Percentiles rank a stretch among this genome's conserved stretches.
Evolutionary conservation across 352 stramenopile species (phyloP).

Genomic region (Phytopythium vexans): DNA sequence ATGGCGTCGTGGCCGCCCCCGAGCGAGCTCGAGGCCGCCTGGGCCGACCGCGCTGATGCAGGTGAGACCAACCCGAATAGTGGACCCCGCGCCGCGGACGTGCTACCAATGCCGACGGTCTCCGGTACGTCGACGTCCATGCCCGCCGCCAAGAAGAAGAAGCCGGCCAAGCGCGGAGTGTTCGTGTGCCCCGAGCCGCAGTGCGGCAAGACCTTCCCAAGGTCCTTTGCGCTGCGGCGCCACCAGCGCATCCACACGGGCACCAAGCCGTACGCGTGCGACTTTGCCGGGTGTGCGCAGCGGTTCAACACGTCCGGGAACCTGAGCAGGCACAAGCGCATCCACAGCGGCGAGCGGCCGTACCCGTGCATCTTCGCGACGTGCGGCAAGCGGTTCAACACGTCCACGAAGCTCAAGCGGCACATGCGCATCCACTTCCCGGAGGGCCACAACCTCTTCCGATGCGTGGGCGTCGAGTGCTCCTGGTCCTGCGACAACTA

Average conservation of each 20-base stretch:
- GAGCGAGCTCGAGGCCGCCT: too few relatives aligned
- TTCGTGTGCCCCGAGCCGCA: slow-evolving; percentile 75
- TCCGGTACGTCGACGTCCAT: not conserved
- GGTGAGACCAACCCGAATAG: too few relatives aligned
- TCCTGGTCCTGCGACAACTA: slow-evolving; percentile 78
- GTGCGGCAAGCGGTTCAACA: slow-evolving; percentile 86
- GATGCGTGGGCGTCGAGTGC: slow-evolving; percentile 55
- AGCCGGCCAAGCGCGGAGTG: slow-evolving; percentile 44
- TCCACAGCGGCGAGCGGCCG: slow-evolving; percentile 79
- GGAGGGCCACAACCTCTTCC: slow-evolving; percentile 72
- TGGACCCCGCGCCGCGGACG: not conserved
- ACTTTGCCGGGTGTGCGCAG: slow-evolving; percentile 69
- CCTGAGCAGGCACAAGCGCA: slow-evolving; percentile 84
- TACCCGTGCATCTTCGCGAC: slow-evolving; percentile 76
- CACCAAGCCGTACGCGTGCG: slow-evolving; percentile 78
- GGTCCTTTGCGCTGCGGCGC: slow-evolving; percentile 76
- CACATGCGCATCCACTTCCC: slow-evolving; percentile 88
- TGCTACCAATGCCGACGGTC: slow-evolving; percentile 13
- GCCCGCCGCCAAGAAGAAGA: slow-evolving; percentile 23
- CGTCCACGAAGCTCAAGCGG: slow-evolving; percentile 86
- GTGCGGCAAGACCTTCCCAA: slow-evolving; percentile 83
- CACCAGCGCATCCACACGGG: slow-evolving; percentile 86
- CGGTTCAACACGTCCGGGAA: slow-evolving; percentile 88
- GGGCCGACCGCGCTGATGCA: too few relatives aligned
- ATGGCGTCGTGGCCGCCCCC: too few relatives aligned